Conservation (phyloP, 371 early-diverging fungal species). For the Saksenaea vasiformis region DNA sequence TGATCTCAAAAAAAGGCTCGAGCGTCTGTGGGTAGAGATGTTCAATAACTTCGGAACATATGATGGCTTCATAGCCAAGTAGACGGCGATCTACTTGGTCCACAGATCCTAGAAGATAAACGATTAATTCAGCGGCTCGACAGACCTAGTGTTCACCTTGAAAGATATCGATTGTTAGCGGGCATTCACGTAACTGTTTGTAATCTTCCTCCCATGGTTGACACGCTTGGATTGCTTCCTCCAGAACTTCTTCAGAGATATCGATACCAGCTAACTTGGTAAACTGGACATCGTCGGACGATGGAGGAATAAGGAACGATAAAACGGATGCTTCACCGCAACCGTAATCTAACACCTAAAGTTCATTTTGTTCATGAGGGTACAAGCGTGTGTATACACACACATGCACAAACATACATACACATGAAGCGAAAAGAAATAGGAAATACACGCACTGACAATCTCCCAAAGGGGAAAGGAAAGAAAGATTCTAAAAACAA, state of each 20-base stretch:
- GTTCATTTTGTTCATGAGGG: not conserved
- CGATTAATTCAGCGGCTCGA: not conserved
- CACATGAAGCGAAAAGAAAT: not conserved
- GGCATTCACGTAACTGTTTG: constrained; percentile 42
- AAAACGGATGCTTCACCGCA: constrained; percentile 75
- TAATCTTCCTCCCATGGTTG: constrained; percentile 57
- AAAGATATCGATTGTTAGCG: constrained; percentile 55
- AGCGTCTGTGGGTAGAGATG: constrained; percentile 68
- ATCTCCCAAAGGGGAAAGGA: not conserved
- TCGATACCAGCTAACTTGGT: constrained; percentile 65
- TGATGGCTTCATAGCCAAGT: constrained; percentile 55
- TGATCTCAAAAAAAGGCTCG: constrained; percentile 52
- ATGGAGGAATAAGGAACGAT: constrained; percentile 51
- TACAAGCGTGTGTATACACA: not conserved
- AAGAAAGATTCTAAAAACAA: not conserved
- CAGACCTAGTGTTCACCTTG: constrained; percentile 37
- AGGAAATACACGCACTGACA: not conserved
- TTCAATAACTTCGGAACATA: constrained; percentile 79
- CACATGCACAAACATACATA: not conserved
- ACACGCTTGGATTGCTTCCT: constrained; percentile 49
- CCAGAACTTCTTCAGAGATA: constrained; percentile 39
- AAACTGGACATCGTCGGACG: constrained; percentile 40
- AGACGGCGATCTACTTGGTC: constrained; percentile 46
- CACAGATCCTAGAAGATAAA: constrained; percentile 45
- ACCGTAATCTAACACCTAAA: constrained; percentile 43